phyloP scores from a whole-genome alignment of 768 basidiomycete species.

The Russula griseocarnosa region DNA sequence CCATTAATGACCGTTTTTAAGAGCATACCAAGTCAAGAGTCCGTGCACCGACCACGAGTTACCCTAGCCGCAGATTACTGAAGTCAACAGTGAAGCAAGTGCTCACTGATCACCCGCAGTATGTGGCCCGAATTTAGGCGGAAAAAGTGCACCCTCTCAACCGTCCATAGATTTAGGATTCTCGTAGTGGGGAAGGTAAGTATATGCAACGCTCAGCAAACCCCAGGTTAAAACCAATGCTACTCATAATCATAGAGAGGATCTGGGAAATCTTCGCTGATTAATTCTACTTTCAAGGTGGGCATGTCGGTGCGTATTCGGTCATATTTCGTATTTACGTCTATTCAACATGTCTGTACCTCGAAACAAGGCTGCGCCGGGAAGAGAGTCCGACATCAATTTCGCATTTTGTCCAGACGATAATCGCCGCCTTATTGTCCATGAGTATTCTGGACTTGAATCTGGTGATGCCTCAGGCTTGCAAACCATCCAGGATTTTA shows the following conservation, averaged over 20 bases:
- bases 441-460: background rate
- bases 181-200: slow-evolving; percentile 3
- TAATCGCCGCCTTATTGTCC: background rate
- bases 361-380: background rate
- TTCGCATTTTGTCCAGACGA: background rate
- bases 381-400: background rate
- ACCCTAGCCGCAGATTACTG: background rate
- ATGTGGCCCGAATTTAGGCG: background rate
- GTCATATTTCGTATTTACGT: background rate
- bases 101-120: background rate
- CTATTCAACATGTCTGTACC: background rate
- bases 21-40: background rate
- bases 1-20: background rate
- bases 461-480: background rate
- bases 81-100: background rate
- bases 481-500: background rate
- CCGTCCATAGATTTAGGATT: background rate
- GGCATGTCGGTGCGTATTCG: background rate
- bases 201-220: background rate
- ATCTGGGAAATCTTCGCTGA: slow-evolving; percentile 5
- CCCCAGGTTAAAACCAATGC: background rate
- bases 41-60: background rate
- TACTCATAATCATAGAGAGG: background rate
- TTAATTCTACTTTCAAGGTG: background rate
- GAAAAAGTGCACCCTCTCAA: background rate